Base-by-base conservation (phyloP, 2,329 filamentous ascomycete genomes). In the Myriangium duriaei region DNA sequence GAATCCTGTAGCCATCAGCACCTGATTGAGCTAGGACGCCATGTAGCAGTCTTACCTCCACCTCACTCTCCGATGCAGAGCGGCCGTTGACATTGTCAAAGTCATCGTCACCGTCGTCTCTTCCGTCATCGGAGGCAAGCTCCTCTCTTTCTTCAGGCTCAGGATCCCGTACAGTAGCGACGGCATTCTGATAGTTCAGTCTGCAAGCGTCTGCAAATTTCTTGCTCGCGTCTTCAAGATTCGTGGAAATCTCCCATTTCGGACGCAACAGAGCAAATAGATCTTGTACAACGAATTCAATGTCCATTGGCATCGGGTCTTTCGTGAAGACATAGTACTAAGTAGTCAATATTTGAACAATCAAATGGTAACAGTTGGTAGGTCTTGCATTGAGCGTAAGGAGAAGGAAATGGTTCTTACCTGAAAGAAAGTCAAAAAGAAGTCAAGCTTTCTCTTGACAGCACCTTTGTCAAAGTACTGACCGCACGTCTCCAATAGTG, bases 361-460 rank as follows among this genome's bases (percentile, higher is more conserved):
- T 7, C 15, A 18, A 36, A 34, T 15, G 9, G 32, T 55, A 79
- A 76, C n/a, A n/a, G n/a, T n/a, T n/a, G n/a, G n/a, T n/a, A n/a
- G n/a, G n/a, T n/a, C n/a, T n/a, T n/a, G n/a, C n/a, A n/a, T n/a
- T n/a, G n/a, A n/a, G n/a, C n/a, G n/a, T n/a, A n/a, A n/a, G n/a
- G n/a, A 36, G 5, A 5, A 10, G 6, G n/a, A 17, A n/a, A 29
- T 11, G 4, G n/a, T 36, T 28, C 36, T 33, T 39, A 39, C 36
- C 67, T 93, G 87, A 51, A 98, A 85, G 61, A 96, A 96, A 0
- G 81, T 88, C 43, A 98, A 67, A 60, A 96, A 98, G 58, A 94
- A 96, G 53, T 98, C 91, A 7, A 98, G 72, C 62, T 96, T 98
- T 68, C 96, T 96, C 58, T 87, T 92, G 2, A 87, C 83, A 30